Evolutionary conservation across 768 basidiomycete species (phyloP).

Genomic region (Lactarius sp.): DNA sequence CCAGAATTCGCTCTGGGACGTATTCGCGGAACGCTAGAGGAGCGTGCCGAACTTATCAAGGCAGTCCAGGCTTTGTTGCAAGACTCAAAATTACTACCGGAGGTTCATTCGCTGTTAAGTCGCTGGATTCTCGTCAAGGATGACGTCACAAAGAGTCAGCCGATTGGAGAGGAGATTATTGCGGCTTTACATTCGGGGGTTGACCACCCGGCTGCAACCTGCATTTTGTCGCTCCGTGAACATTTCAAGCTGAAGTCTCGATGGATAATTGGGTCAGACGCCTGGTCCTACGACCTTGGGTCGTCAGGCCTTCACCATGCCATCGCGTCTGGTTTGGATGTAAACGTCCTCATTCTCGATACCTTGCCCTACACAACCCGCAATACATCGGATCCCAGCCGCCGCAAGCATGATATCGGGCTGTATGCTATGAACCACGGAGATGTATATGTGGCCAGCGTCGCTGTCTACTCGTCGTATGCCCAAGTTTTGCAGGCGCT

Average conservation of each 20-base stretch:
- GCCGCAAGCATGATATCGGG: constrained; percentile 93
- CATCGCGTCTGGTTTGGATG: constrained; percentile 85
- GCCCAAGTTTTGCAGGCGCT: constrained; percentile 88
- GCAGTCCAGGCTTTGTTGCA: constrained; percentile 65
- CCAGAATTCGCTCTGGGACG: constrained; percentile 95
- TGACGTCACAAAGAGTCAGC: constrained; percentile 55
- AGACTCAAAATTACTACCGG: constrained; percentile 41
- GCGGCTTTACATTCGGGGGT: constrained; percentile 42
- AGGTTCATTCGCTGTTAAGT: constrained; percentile 66
- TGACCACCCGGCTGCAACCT: constrained; percentile 44
- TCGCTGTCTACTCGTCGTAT: constrained; percentile 95
- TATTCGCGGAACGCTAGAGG: constrained; percentile 74
- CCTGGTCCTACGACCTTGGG: constrained; percentile 97
- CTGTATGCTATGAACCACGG: constrained; percentile 99
- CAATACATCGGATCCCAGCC: constrained; percentile 58
- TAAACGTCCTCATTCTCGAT: constrained; percentile 96
- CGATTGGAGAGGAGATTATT: constrained; percentile 55
- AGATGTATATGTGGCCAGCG: constrained; percentile 91
- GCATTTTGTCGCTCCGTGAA: constrained; percentile 53
- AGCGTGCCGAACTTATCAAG: constrained; percentile 60
- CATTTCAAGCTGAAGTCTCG: constrained; percentile 67
- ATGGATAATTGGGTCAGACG: constrained; percentile 99
- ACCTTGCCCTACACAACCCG: constrained; percentile 84
- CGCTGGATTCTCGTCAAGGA: constrained; percentile 82
- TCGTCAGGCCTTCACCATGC: constrained; percentile 93